phyloP scores from a whole-genome alignment of 306 rosid genomes.

The Morella rubra region DNA sequence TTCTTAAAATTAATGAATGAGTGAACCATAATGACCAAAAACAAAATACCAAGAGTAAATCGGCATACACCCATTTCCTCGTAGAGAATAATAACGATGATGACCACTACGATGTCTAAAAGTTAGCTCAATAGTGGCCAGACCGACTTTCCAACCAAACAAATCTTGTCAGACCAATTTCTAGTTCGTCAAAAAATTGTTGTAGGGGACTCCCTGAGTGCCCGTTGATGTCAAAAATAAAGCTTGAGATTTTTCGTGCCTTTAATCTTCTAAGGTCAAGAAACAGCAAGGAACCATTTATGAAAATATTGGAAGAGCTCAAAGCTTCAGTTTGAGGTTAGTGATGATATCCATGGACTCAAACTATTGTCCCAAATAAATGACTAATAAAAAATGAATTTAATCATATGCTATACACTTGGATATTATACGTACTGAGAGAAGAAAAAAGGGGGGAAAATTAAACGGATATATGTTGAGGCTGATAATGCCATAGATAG shows the following conservation, averaged over 20 bases:
- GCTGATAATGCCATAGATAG: conserved; percentile 22
- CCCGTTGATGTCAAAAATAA: neutral
- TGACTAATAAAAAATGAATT: conserved; percentile 26
- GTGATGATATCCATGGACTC: neutral
- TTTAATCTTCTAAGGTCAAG: neutral
- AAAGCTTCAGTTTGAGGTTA: too few species aligned
- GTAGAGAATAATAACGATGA: too few species aligned
- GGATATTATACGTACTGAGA: neutral
- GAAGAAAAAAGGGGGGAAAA: too few species aligned
- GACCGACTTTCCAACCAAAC: too few species aligned
- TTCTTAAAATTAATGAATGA: too few species aligned
- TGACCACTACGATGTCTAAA: too few species aligned
- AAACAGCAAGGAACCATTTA: neutral
- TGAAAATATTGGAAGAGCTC: too few species aligned
- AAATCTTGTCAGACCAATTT: neutral
- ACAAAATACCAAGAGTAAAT: too few species aligned
- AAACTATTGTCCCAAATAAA: conserved; percentile 2
- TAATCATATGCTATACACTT: conserved; percentile 28
- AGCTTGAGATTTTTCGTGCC: neutral
- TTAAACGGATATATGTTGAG: neutral
- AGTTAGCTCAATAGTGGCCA: too few species aligned
- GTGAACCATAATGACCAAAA: too few species aligned
- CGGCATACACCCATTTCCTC: too few species aligned
- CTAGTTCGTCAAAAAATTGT: neutral
- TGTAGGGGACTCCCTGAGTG: too few species aligned